A percentile compares a stretch with the other conserved stretches of the same genome.
phyloP scores from a whole-genome alignment of 2,329 filamentous ascomycete species.

The Diaporthe humulicola region DNA sequence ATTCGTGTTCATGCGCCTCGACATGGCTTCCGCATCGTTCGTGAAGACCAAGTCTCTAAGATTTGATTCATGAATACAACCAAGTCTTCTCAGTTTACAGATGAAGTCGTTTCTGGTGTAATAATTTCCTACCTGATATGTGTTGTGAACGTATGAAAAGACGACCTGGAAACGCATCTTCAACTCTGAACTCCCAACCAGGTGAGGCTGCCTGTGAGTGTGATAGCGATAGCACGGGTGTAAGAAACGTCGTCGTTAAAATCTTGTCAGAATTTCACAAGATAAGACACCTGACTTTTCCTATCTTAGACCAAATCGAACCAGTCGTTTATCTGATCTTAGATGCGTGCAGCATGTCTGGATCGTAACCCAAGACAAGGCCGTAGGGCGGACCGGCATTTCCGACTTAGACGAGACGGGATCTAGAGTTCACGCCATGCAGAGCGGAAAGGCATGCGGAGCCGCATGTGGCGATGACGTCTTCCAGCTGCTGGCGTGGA shows the following conservation, averaged over 20 bases:
- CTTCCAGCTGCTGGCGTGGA: neutral
- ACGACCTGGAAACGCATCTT: neutral
- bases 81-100: too few species aligned
- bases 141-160: neutral
- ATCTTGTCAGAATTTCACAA: neutral
- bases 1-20: constrained; percentile 73
- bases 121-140: neutral
- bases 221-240: neutral
- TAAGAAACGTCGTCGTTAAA: neutral
- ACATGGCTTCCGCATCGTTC: constrained; percentile 63
- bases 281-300: neutral
- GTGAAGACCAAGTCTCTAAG: constrained; percentile 51
- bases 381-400: constrained; percentile 4
- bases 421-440: constrained; percentile 4
- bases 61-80: neutral
- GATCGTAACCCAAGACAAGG: neutral
- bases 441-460: constrained; percentile 25
- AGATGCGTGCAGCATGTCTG: neutral
- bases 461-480: constrained; percentile 35
- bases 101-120: neutral
- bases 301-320: neutral
- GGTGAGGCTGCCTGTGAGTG: neutral
- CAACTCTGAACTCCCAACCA: too few species aligned
- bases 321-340: neutral
- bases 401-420: constrained; percentile 29